Conservation (phyloP, 2,329 filamentous ascomycete genomes). For the Chrysoporthe puriensis region DNA sequence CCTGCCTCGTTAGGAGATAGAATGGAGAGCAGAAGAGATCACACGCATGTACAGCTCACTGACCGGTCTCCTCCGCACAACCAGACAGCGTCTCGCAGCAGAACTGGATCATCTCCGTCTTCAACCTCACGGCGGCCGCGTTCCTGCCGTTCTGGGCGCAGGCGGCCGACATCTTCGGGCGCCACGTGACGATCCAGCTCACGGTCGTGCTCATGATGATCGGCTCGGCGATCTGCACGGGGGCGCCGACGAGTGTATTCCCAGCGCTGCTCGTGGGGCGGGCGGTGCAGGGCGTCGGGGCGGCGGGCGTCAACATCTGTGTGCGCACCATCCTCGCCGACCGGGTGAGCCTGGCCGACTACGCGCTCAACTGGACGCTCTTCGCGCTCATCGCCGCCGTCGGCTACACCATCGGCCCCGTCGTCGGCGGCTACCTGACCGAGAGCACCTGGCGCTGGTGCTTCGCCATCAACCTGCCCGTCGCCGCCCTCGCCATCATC, state of each 20-base stretch:
- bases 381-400: constrained; percentile 64
- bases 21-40: not conserved
- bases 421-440: constrained; percentile 63
- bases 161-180: constrained; percentile 66
- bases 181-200: constrained; percentile 60
- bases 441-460: constrained; percentile 66
- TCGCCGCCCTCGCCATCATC: constrained; percentile 55
- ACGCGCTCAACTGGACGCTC: constrained; percentile 63
- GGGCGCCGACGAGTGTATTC: constrained; percentile 56
- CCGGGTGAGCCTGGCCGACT: constrained; percentile 63
- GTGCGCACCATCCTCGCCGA: constrained; percentile 68
- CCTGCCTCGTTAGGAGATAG: not conserved
- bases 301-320: constrained; percentile 63
- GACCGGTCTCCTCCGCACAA: not conserved
- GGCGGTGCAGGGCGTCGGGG: constrained; percentile 64
- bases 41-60: not conserved
- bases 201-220: constrained; percentile 61
- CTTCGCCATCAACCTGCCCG: constrained; percentile 66
- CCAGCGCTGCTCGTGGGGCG: constrained; percentile 65
- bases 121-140: constrained; percentile 68
- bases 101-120: constrained; percentile 72
- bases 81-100: constrained; percentile 58
- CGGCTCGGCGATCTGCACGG: constrained; percentile 65
- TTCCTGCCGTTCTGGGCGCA: constrained; percentile 71
- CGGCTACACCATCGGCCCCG: constrained; percentile 63